A percentile compares a stretch with the other conserved stretches of the same genome.
Evolutionary conservation across 169 alveolate species (phyloP).

Genomic region (Perkinsus marinus): DNA sequence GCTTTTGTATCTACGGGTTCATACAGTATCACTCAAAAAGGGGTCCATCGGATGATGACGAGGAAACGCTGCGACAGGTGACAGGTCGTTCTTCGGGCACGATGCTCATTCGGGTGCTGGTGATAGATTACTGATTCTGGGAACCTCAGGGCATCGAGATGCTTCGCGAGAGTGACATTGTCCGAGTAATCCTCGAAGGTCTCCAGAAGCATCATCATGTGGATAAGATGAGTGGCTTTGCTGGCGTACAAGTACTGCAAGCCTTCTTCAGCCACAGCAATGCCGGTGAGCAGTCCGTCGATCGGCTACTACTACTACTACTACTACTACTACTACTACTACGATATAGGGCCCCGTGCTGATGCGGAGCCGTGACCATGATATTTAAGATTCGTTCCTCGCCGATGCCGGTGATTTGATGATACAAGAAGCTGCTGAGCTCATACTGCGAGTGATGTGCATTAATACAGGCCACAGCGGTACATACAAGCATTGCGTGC

Average conservation of each 20-base stretch:
- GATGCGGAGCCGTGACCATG: no score
- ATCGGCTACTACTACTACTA: background rate
- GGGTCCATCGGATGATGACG: background rate
- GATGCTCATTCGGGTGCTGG: background rate
- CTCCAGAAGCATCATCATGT: background rate
- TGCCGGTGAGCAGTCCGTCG: background rate
- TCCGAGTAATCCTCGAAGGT: background rate
- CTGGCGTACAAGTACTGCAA: background rate
- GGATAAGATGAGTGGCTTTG: background rate
- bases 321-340: background rate
- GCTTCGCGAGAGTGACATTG: background rate
- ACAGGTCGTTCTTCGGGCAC: background rate
- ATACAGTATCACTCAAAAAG: background rate
- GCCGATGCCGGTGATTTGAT: background rate
- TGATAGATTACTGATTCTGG: background rate
- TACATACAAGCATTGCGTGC: background rate
- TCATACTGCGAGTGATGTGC: background rate
- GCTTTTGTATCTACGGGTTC: background rate
- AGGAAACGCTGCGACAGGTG: background rate
- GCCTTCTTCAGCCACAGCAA: background rate
- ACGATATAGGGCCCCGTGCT: no score
- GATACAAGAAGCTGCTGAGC: background rate
- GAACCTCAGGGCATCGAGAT: background rate
- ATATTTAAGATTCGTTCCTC: background rate
- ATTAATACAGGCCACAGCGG: background rate